These are phyloP conservation scores for Colletotrichum chlorophyti DNA, from an alignment of 2,329 filamentous ascomycete genomes.

Conservation along the genomic window DNA sequence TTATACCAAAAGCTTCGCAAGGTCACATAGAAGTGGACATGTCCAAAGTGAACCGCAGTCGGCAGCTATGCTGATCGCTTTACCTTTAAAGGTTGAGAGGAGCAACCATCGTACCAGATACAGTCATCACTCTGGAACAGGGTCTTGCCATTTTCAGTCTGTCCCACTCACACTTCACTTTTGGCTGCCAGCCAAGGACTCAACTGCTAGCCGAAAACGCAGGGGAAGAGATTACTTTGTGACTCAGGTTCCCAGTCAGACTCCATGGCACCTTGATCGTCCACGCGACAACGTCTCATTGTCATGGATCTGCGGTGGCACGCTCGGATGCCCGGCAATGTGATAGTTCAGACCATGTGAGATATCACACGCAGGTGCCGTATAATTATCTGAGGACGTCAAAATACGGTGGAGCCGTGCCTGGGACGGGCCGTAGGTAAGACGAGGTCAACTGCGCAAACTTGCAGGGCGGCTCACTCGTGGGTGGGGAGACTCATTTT, in stretches of 20 bases:
- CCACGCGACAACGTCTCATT: conserved; percentile 9
- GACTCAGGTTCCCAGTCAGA: background rate
- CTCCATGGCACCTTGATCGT: background rate
- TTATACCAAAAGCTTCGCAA: too few relatives aligned
- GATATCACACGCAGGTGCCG: background rate
- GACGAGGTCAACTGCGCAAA: too few relatives aligned
- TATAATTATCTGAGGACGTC: background rate
- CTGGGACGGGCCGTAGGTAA: background rate
- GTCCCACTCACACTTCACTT: background rate
- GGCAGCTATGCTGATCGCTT: too few relatives aligned
- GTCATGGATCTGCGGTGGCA: background rate
- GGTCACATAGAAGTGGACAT: too few relatives aligned
- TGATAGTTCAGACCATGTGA: background rate
- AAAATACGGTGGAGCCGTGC: background rate
- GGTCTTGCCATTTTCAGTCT: too few relatives aligned
- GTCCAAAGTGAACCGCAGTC: too few relatives aligned
- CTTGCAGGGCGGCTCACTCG: too few relatives aligned
- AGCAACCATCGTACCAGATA: too few relatives aligned
- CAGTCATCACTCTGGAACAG: too few relatives aligned
- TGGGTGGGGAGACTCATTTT: too few relatives aligned
- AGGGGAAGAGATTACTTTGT: background rate
- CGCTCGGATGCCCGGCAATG: background rate
- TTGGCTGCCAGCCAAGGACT: background rate
- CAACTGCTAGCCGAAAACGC: background rate
- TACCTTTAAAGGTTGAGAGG: too few relatives aligned